These are phyloP conservation scores for Tricholoma flavovirens DNA, from an alignment of 768 basidiomycete species.

Conservation along the genomic window DNA sequence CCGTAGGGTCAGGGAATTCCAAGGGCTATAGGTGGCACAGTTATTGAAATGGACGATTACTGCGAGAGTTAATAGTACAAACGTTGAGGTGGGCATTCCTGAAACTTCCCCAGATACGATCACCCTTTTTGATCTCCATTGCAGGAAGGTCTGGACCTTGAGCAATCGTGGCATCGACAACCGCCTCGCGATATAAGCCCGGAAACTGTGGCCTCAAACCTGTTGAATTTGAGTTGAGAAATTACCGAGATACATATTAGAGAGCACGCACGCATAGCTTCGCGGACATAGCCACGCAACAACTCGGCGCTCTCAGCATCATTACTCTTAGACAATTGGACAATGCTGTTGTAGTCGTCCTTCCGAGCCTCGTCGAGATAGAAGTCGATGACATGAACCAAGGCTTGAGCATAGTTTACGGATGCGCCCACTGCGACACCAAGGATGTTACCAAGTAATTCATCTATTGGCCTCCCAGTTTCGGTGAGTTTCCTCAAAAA, in stretches of 20 bases:
- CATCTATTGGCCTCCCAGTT: constrained; percentile 32
- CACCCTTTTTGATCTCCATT: constrained; percentile 33
- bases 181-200: constrained; percentile 34
- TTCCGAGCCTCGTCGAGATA: constrained; percentile 40
- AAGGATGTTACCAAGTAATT: constrained; percentile 38
- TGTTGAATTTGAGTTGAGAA: constrained; percentile 5
- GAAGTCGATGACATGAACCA: constrained; percentile 46
- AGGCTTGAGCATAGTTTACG: constrained; percentile 42
- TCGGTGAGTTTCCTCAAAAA: constrained; percentile 35
- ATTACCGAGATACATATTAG: background rate
- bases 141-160: constrained; percentile 31
- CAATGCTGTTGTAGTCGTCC: constrained; percentile 33
- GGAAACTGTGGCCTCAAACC: constrained; percentile 36
- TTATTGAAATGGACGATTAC: background rate
- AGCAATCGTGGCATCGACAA: constrained; percentile 26
- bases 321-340: constrained; percentile 27
- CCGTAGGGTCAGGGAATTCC: constrained; percentile 38
- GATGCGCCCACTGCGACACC: constrained; percentile 42
- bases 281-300: constrained; percentile 43
- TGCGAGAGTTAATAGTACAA: background rate
- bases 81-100: constrained; percentile 41
- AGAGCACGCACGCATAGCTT: constrained; percentile 42
- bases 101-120: constrained; percentile 35
- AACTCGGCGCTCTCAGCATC: constrained; percentile 29
- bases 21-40: constrained; percentile 22